phyloP scores from a whole-genome alignment of 2,329 filamentous ascomycete species.

The Metarhizium sp. region DNA sequence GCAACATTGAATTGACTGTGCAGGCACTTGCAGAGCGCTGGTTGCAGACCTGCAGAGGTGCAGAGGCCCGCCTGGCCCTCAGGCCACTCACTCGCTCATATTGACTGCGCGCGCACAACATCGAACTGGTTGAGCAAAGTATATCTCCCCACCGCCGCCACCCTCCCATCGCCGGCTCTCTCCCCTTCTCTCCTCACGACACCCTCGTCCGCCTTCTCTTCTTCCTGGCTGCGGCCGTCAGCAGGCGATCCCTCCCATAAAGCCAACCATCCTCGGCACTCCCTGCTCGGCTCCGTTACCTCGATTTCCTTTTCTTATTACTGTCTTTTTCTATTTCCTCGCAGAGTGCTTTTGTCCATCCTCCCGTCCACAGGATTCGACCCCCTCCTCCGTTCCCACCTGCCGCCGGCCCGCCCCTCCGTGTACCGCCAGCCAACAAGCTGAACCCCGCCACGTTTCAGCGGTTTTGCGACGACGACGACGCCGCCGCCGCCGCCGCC shows the following conservation, averaged over 20 bases:
- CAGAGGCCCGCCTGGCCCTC: not conserved
- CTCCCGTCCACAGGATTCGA: not conserved
- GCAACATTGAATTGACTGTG: too few species aligned
- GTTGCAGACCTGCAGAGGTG: too few species aligned
- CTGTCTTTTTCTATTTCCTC: conserved; percentile 26
- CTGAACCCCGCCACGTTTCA: not conserved
- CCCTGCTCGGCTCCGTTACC: conserved; percentile 43
- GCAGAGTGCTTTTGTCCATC: conserved; percentile 2
- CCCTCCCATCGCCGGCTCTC: conserved; percentile 32
- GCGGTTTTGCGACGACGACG: not conserved
- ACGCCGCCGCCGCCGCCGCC: not conserved
- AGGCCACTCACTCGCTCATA: not conserved
- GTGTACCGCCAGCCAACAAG: not conserved
- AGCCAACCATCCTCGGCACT: conserved; percentile 15
- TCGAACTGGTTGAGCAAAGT: not conserved
- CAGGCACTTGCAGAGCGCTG: too few species aligned
- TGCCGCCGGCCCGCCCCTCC: conserved; percentile 1
- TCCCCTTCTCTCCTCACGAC: conserved; percentile 44
- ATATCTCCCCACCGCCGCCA: conserved; percentile 25
- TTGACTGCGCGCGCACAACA: too few species aligned
- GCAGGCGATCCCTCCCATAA: conserved; percentile 37
- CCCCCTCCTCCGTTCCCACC: not conserved
- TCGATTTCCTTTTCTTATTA: conserved; percentile 33
- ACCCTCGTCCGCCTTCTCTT: conserved; percentile 49
- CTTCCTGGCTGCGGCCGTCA: conserved; percentile 46